Base-by-base conservation (phyloP, 192 early-diverging fungal species). In the Backusella macrospora region DNA sequence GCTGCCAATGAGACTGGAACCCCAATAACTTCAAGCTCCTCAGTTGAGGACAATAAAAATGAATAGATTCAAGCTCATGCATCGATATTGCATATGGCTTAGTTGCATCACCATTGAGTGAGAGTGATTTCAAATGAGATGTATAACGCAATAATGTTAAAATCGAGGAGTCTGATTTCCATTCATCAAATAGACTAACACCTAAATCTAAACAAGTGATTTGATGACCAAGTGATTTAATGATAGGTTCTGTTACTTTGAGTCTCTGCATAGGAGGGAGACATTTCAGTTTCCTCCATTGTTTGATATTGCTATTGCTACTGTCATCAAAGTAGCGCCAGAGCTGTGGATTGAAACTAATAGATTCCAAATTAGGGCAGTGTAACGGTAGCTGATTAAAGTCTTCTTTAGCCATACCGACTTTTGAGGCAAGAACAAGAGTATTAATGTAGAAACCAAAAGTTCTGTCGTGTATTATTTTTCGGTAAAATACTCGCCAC, bases 341-440 rank as follows among this genome's bases (percentile, higher is more conserved):
- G 21, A 68, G 45, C 3, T 46, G 23, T 13, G 67, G 23, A 26
- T 68, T 68, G 29, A 68, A 68, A 23, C 15, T 23, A 34, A 68
- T 43, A 21, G 45, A 68, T 45, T 68, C 67, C 18, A 68, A 26
- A 47, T 45, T 45, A n/a, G 67, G 67, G 14, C 67, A 68, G 3
- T 45, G 21, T 6, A 46, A 5, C 8, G 67, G 23, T 15, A 68
- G 13, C 15, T 68, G 67, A 8, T 68, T 46, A 14, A 68, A 68
- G 16, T 68, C 67, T 46, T 44, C 42, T 42, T 68, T 68, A 6
- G 42, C 26, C 21, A 68, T 46, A 12, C 67, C 67, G 14, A 68
- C 42, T 29, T 47, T 18, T 29, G 21, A 13, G 15, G 23, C 67
- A 46, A 68, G 42, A 29, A 18, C 44, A 23, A 68, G 4, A 15